phyloP scores from a whole-genome alignment of 106 monocot species.

The Cymbidium sinense region DNA sequence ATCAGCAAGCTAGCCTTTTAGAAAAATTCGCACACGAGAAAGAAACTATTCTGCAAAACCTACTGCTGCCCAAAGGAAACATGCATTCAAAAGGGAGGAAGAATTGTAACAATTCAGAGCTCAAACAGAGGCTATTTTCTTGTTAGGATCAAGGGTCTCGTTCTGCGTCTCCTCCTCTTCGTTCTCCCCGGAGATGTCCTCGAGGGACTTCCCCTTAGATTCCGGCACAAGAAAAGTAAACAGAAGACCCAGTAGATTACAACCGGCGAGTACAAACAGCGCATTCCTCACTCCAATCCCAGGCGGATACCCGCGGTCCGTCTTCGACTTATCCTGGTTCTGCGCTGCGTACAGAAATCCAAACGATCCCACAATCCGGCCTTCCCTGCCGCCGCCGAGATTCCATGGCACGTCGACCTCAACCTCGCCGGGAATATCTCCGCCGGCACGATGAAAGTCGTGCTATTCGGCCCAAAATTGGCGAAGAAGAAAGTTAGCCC shows the following conservation, averaged over 20 bases:
- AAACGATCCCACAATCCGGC: conserved; percentile 45
- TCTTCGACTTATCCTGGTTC: no score
- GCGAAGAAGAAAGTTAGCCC: conserved; percentile 59
- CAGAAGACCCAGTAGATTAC: conserved; percentile 33
- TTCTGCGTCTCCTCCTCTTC: conserved; percentile 12
- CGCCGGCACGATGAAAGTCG: conserved; percentile 57
- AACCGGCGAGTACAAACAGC: conserved; percentile 32
- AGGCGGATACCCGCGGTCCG: no score
- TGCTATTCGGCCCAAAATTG: conserved; percentile 57
- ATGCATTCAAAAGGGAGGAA: no score
- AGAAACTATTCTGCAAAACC: no score
- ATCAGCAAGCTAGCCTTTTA: no score
- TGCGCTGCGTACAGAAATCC: no score
- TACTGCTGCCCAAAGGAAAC: no score
- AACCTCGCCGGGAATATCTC: no score
- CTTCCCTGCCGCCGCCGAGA: conserved; percentile 46
- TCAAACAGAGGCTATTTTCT: neutral
- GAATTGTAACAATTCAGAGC: no score
- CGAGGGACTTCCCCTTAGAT: conserved; percentile 12
- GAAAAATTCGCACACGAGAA: no score
- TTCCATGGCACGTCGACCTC: conserved; percentile 45
- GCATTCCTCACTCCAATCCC: conserved; percentile 47
- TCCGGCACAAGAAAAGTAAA: no score
- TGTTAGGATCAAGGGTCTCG: no score
- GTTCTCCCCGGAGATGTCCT: conserved; percentile 45